Conservation (phyloP, 2,329 filamentous ascomycete species). For the Xylariales sp. region DNA sequence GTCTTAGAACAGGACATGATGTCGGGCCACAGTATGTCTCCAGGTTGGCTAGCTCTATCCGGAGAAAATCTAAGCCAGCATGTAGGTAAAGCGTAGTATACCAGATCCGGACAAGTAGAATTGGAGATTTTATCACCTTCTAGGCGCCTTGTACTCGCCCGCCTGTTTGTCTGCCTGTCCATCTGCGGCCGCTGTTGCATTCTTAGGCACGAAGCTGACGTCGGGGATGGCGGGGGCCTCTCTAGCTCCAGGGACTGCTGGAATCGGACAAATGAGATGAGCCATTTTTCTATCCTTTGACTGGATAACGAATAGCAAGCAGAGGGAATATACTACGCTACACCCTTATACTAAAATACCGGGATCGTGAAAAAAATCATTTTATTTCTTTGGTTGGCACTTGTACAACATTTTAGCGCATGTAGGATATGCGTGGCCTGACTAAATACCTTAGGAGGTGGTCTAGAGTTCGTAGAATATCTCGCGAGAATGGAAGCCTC, state of each 20-base stretch:
- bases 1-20: too few relatives aligned
- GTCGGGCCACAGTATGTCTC: too few relatives aligned
- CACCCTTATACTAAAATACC: not conserved
- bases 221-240: slow-evolving; percentile 23
- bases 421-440: not conserved
- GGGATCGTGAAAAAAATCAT: not conserved
- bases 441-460: not conserved
- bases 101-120: slow-evolving; percentile 14
- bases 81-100: not conserved
- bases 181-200: slow-evolving; percentile 4
- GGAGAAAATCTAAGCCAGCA: too few relatives aligned
- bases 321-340: not conserved
- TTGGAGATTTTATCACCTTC: slow-evolving; percentile 23
- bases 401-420: not conserved
- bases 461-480: not conserved
- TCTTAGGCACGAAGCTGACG: not conserved
- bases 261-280: slow-evolving; percentile 25
- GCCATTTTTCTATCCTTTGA: slow-evolving; percentile 18
- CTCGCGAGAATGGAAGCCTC: not conserved
- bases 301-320: slow-evolving; percentile 3
- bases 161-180: not conserved
- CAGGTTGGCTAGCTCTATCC: too few relatives aligned
- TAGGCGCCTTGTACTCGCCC: slow-evolving; percentile 18
- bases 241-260: slow-evolving; percentile 25
- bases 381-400: not conserved